Evolutionary conservation across 2,329 filamentous ascomycete genomes (phyloP).

Genomic region (Fusarium vanettenii): DNA sequence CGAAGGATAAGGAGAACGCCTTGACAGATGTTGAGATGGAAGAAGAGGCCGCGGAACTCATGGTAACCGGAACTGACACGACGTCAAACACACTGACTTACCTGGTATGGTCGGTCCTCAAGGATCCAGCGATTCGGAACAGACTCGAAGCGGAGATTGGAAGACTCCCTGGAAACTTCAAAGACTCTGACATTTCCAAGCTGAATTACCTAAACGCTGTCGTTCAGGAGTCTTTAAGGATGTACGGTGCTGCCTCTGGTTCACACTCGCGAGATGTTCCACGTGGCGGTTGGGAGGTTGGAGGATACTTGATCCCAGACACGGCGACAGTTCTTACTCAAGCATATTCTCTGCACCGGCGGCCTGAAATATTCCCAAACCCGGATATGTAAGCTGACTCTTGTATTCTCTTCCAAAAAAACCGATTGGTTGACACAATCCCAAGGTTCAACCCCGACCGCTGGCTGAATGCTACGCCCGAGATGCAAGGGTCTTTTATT

Average conservation of each 20-base stretch:
- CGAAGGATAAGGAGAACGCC: background rate
- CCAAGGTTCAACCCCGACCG: background rate
- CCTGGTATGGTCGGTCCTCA: background rate
- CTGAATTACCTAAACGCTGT: background rate
- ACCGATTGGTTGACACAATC: background rate
- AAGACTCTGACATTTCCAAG: background rate
- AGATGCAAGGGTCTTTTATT: background rate
- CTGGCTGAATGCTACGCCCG: background rate
- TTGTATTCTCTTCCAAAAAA: background rate
- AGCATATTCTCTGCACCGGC: background rate
- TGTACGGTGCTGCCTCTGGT: conserved; percentile 13
- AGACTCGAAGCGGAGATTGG: background rate
- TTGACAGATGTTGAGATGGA: background rate
- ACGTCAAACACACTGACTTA: conserved; percentile 4
- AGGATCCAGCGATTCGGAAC: background rate
- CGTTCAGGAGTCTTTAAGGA: background rate
- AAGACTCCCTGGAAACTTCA: background rate
- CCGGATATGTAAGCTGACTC: background rate
- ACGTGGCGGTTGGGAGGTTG: background rate
- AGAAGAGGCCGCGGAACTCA: background rate
- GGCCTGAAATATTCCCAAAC: background rate
- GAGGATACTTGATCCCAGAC: conserved; percentile 4
- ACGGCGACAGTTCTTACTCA: background rate
- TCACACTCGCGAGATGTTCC: conserved; percentile 7
- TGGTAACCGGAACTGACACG: background rate